Conservation (phyloP, 345 rosid species). For the Bruguiera sexangula region DNA sequence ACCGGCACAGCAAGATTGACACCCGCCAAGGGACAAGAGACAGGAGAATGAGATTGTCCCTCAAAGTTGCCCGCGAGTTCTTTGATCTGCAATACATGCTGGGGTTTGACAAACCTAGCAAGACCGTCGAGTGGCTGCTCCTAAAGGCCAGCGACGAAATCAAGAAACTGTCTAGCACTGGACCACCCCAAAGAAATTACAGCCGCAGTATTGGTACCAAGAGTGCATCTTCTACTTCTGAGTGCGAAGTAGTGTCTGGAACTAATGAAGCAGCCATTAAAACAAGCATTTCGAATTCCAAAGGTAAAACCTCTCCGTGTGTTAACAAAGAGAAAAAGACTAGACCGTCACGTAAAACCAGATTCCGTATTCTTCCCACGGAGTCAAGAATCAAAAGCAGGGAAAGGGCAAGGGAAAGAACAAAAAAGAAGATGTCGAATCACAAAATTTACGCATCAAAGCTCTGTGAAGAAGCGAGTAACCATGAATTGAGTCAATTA, state of each 20-base stretch:
- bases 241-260: conserved; percentile 42
- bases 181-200: conserved; percentile 11
- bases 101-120: conserved; percentile 76
- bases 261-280: conserved; percentile 15
- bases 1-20: conserved; percentile 81
- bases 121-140: conserved; percentile 81
- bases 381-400: conserved; percentile 62
- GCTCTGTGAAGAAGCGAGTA: not conserved
- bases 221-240: conserved; percentile 44
- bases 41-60: conserved; percentile 80
- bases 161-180: conserved; percentile 33
- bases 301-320: conserved; percentile 18
- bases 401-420: conserved; percentile 68
- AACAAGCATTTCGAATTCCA: conserved; percentile 13
- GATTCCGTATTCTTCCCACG: conserved; percentile 30
- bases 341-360: conserved; percentile 31
- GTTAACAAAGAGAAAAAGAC: conserved; percentile 23
- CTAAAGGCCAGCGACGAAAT: conserved; percentile 56
- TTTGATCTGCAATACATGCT: conserved; percentile 81
- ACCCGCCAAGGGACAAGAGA: conserved; percentile 82
- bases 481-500: conserved; percentile 20
- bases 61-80: conserved; percentile 64
- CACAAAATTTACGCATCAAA: conserved; percentile 21
- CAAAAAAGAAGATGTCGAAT: conserved; percentile 37
- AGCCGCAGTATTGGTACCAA: conserved; percentile 12